Base-by-base conservation (phyloP, 768 basidiomycete species). In the Cyclocybe aegerita region DNA sequence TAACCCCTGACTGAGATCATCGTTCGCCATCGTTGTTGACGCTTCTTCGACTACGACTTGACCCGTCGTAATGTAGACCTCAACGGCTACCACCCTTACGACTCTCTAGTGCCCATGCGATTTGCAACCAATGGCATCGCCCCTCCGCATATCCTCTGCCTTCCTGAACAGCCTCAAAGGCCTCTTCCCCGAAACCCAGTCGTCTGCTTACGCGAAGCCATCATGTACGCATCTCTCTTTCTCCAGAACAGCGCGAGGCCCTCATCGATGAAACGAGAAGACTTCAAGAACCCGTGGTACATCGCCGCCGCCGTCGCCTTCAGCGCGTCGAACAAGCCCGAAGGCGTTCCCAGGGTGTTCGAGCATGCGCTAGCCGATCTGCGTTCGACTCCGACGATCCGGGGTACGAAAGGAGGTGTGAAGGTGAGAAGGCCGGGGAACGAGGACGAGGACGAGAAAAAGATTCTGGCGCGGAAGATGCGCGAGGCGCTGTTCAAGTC, bases 401-500 rank as follows among this genome's bases (percentile, higher is more conserved):
- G 45, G 65, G 2, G 23, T 4, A 2, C 4, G 23, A 4, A 4
- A 23, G 23, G 23, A 23, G 7, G 61, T n/a, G n/a, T n/a, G n/a
- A n/a, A n/a, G n/a, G n/a, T n/a, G n/a, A n/a, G n/a, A n/a, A n/a
- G n/a, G n/a, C n/a, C n/a, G n/a, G n/a, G n/a, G n/a, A n/a, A n/a
- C n/a, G n/a, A n/a, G n/a, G n/a, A n/a, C n/a, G n/a, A n/a, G n/a
- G n/a, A n/a, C n/a, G n/a, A 69, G 11, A 72, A 82, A 48, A 69
- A 45, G 34, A 39, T 71, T 6, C 68, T 86, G 2, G 78, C 78
- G 35, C 72, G 77, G 46, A 83, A 76, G 56, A 63, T 86, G 12
- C 70, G 82, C 30, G 86, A 88, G 52, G 79, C 77, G 0, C 53
- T 87, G 4, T 78, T 88, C 67, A 85, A 85, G 60, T 74, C 79